Percentiles rank a stretch among this genome's conserved stretches.
phyloP scores from a whole-genome alignment of 2,329 filamentous ascomycete species.

The Didymella pinodella region DNA sequence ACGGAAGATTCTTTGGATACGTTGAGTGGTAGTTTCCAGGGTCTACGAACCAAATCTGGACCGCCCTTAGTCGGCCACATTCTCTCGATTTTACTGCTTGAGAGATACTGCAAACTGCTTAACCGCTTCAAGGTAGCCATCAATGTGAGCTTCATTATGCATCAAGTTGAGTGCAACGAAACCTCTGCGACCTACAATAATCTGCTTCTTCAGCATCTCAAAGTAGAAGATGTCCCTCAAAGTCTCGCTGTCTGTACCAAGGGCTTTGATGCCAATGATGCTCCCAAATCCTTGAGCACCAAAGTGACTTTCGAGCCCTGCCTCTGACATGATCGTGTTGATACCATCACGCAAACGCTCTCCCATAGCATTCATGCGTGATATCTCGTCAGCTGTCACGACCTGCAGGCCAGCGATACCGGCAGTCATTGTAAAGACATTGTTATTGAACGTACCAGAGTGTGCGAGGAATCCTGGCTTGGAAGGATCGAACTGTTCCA shows the following conservation, averaged over 20 bases:
- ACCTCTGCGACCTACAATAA: not conserved
- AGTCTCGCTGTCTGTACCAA: too few species aligned
- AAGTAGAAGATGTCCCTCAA: not conserved
- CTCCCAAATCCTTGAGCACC: not conserved
- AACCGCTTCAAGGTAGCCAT: not conserved
- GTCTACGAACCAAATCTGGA: not conserved
- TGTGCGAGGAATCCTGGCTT: not conserved
- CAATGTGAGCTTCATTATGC: not conserved
- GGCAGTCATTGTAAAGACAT: not conserved
- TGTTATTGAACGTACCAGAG: not conserved
- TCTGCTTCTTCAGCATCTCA: not conserved
- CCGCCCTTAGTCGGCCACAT: not conserved
- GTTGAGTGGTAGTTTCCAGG: not conserved
- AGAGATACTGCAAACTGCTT: not conserved
- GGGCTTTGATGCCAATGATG: not conserved
- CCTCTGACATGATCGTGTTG: not conserved
- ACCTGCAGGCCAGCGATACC: not conserved
- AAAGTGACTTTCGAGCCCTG: not conserved
- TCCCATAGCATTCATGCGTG: not conserved
- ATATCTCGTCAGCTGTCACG: not conserved
- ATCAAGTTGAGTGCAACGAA: not conserved
- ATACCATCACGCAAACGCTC: not conserved
- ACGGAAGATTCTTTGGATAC: not conserved
- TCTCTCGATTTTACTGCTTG: not conserved
- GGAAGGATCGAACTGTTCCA: not conserved